A percentile compares a stretch with the other conserved stretches of the same genome.
phyloP scores from a whole-genome alignment of 208 protist genomes.

The Trypanosomatidae sp. region DNA sequence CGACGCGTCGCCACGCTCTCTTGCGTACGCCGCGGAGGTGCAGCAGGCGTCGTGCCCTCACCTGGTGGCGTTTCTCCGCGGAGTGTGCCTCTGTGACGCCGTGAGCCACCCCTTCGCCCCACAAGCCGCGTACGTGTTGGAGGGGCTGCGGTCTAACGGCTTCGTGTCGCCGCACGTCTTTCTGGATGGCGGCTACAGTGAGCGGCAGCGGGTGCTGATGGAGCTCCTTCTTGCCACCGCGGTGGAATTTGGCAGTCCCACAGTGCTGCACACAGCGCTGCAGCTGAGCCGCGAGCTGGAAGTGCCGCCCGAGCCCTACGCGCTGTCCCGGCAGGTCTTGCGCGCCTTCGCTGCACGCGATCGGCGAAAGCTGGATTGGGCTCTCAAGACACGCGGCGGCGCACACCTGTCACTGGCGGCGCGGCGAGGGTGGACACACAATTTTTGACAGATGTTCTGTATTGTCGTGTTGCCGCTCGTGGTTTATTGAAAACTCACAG shows the following conservation, averaged over 20 bases:
- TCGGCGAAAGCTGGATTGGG: too few species aligned
- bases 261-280: slow-evolving; percentile 10
- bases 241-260: slow-evolving; percentile 33
- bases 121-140: slow-evolving; percentile 41
- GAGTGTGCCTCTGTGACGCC: slow-evolving; percentile 26
- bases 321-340: too few species aligned
- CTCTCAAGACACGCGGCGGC: too few species aligned
- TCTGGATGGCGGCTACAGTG: slow-evolving; percentile 25
- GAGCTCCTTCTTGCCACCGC: slow-evolving; percentile 11
- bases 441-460: too few species aligned
- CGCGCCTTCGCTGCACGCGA: too few species aligned
- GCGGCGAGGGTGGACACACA: too few species aligned
- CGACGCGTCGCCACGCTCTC: slow-evolving; percentile 23
- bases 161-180: slow-evolving; percentile 19
- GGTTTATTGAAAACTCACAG: too few species aligned
- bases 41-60: neutral
- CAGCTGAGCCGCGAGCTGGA: too few species aligned
- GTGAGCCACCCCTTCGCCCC: slow-evolving; percentile 25
- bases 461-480: too few species aligned
- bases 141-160: slow-evolving; percentile 30
- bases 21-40: neutral
- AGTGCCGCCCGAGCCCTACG: too few species aligned
- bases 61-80: slow-evolving; percentile 37
- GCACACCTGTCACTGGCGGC: too few species aligned
- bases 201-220: slow-evolving; percentile 19